Conservation (phyloP, 345 rosid species). For the Gossypium stocksii region DNA sequence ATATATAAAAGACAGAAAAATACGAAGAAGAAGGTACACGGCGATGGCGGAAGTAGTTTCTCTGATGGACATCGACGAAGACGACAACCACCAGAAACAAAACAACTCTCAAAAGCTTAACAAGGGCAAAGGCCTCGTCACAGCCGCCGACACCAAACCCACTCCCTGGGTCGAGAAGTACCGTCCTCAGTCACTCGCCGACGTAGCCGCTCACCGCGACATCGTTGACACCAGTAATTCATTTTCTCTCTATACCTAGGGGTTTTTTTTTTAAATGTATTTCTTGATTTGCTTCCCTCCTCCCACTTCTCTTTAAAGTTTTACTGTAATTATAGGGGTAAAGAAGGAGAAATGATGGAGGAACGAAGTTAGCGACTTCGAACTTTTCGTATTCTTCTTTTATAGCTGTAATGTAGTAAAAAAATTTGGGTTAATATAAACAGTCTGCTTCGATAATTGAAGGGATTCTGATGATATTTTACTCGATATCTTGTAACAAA, state of each 20-base stretch:
- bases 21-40: slow-evolving; percentile 3
- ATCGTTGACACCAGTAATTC: slow-evolving; percentile 85
- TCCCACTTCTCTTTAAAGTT: neutral
- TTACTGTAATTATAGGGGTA: neutral
- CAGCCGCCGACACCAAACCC: slow-evolving; percentile 42
- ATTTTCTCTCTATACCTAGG: slow-evolving; percentile 19
- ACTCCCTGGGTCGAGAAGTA: slow-evolving; percentile 97
- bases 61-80: slow-evolving; percentile 77
- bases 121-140: slow-evolving; percentile 51
- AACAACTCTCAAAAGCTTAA: slow-evolving; percentile 25
- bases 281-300: neutral
- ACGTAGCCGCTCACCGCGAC: slow-evolving; percentile 98
- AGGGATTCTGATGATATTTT: neutral
- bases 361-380: neutral
- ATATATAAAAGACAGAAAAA: neutral
- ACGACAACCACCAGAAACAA: slow-evolving; percentile 23
- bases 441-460: neutral
- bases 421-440: neutral
- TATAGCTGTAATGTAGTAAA: neutral
- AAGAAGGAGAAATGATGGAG: neutral
- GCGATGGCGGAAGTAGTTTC: slow-evolving; percentile 52
- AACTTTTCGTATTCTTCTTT: neutral
- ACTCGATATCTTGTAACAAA: neutral
- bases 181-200: slow-evolving; percentile 91
- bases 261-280: slow-evolving; percentile 6